Conservation (phyloP, 129 eudicot species). For the Artemisia annua region DNA sequence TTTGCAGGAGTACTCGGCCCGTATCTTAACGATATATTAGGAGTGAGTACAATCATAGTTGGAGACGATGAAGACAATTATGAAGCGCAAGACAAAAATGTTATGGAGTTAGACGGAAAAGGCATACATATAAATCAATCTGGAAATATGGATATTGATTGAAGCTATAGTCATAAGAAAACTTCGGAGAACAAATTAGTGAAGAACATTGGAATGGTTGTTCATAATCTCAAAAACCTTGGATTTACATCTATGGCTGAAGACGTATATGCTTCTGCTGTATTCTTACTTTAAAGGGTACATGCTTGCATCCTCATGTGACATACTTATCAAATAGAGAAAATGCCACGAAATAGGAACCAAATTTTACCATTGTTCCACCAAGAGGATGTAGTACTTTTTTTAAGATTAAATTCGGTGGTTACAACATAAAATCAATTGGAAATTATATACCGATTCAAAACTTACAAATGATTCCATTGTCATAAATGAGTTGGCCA, state of each 20-base stretch:
- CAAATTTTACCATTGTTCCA: no score
- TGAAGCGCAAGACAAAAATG: slow-evolving; percentile 46
- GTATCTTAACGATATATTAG: slow-evolving; percentile 80
- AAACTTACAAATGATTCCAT: no score
- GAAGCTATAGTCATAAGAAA: slow-evolving; percentile 36
- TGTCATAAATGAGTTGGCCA: no score
- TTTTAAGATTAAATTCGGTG: no score
- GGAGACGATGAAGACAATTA: slow-evolving; percentile 50
- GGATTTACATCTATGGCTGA: slow-evolving; percentile 95
- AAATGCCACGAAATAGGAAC: background rate
- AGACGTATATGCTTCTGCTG: slow-evolving; percentile 98
- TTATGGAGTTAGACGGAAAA: slow-evolving; percentile 51
- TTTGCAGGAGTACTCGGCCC: slow-evolving; percentile 72
- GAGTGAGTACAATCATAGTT: slow-evolving; percentile 69
- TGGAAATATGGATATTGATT: slow-evolving; percentile 67
- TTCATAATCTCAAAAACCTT: slow-evolving; percentile 84
- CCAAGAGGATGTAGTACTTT: no score
- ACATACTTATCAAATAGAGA: background rate
- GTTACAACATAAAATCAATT: no score
- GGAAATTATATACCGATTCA: no score
- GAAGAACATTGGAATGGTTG: slow-evolving; percentile 81
- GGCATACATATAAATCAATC: background rate
- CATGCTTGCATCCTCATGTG: background rate
- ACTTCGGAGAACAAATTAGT: slow-evolving; percentile 67
- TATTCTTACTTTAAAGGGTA: slow-evolving; percentile 81